These are phyloP conservation scores for Solioccasus polychromus DNA, from an alignment of 768 basidiomycete genomes.

Conservation along the genomic window DNA sequence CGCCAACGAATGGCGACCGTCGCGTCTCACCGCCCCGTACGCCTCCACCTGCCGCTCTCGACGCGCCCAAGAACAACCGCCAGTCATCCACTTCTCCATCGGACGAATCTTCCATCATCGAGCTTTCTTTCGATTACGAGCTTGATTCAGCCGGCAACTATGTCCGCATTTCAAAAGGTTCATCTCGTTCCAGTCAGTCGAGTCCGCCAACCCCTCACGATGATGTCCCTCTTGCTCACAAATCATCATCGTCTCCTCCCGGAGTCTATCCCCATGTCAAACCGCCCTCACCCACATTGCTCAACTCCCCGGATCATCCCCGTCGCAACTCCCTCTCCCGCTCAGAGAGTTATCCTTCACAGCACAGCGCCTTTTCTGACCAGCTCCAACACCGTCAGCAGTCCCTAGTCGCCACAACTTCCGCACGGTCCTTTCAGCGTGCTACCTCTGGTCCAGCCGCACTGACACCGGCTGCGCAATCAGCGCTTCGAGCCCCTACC, in stretches of 20 bases:
- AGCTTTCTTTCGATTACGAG: constrained; percentile 49
- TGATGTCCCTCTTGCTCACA: constrained; percentile 23
- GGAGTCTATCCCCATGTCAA: constrained; percentile 20
- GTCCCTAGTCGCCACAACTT: constrained; percentile 15
- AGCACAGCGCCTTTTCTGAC: constrained; percentile 32
- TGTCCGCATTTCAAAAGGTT: constrained; percentile 46
- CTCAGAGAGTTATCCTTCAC: constrained; percentile 60
- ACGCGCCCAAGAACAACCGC: constrained; percentile 31
- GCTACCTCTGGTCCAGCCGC: constrained; percentile 58
- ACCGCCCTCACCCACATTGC: constrained; percentile 34
- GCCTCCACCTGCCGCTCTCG: constrained; percentile 26
- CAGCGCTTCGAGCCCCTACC: constrained; percentile 26
- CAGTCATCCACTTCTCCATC: constrained; percentile 37
- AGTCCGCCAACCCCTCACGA: constrained; percentile 43
- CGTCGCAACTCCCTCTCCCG: constrained; percentile 56
- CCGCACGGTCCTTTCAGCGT: constrained; percentile 60
- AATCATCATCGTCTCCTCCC: constrained; percentile 26
- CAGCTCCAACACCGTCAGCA: constrained; percentile 31
- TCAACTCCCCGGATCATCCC: constrained; percentile 38
- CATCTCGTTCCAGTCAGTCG: constrained; percentile 35
- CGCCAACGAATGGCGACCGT: constrained; percentile 29
- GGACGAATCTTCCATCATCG: constrained; percentile 45
- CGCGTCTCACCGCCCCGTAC: constrained; percentile 31
- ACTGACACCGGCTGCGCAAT: constrained; percentile 29
- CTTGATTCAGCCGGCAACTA: constrained; percentile 43